Evolutionary conservation across 306 rosid genomes (phyloP), one percentile per base, ranked within the genome.

Genomic region (Astragalus membranaceus): DNA sequence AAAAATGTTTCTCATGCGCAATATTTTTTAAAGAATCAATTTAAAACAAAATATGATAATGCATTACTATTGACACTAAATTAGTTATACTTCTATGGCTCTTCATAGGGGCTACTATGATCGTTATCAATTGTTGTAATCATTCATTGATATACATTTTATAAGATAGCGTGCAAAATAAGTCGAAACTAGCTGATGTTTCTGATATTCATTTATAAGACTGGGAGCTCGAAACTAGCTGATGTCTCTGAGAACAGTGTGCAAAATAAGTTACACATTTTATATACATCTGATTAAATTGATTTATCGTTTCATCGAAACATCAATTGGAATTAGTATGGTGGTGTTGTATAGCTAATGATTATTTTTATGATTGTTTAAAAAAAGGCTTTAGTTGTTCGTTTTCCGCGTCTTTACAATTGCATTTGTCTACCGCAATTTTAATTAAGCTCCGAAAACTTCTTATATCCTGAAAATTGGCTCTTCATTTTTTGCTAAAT

Each of bases 381-480:
- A 43, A 50, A 46, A 51, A n/a, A 17, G 41, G 9, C 29, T n/a
- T 33, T 66, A 39, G 53, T 58, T 35, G 64, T 36, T 4, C 8
- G 41, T 36, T 7, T 36, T 5, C 41, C 41, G 67, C 58, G 33
- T 35, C 49, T 46, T 58, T 32, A 14, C 56, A 55, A 52, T 61
- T 44, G 59, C 70, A 26, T 20, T 37, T 61, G 20, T 53, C 30
- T 61, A 62, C 48, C 11, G 37, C 55, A 53, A 46, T 44, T 51
- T 59, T 26, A 41, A 71, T 70, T 47, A 20, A 64, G 67, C 50
- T 57, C 5, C 23, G 56, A 58, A 70, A 78, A 78, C 67, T 46
- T 20, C 47, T 44, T 72, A 60, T 59, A 42, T 35, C 44, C 3
- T 33, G 17, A 57, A 70, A 69, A 39, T 43, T 11, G 48, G 30